Conservation (phyloP, 2,329 filamentous ascomycete species). For the Aspergillus piperis region DNA sequence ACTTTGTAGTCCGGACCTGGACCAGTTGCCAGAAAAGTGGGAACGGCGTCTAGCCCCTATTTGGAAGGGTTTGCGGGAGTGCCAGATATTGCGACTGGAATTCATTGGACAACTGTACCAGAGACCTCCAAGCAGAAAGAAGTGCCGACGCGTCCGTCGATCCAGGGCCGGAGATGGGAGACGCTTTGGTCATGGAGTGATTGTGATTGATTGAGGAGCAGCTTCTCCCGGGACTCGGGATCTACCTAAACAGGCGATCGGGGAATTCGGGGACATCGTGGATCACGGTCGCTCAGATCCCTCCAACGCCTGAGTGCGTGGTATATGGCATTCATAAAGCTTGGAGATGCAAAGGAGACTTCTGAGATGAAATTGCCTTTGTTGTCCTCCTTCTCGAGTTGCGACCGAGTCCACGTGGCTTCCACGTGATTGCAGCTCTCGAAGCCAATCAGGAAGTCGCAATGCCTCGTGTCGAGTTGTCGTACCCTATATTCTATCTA, state of each 20-base stretch:
- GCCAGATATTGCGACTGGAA: background rate
- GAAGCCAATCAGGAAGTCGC: background rate
- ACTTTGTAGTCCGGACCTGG: too few species aligned
- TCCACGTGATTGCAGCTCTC: background rate
- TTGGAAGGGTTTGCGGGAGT: background rate
- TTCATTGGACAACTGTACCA: background rate
- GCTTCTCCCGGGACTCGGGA: background rate
- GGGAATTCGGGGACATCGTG: background rate
- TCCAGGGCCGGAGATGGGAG: background rate
- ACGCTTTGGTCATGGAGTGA: background rate
- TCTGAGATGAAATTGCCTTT: background rate
- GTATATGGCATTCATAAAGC: background rate
- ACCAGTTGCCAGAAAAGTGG: background rate
- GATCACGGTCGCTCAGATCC: background rate
- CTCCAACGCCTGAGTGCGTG: background rate
- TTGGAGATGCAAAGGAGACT: background rate
- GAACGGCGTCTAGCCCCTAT: background rate
- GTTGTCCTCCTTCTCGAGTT: background rate
- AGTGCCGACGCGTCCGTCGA: constrained; percentile 1
- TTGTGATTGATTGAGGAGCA: background rate
- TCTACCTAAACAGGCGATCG: constrained; percentile 1
- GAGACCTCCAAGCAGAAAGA: background rate
- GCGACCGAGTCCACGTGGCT: background rate
- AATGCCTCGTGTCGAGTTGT: too few species aligned
- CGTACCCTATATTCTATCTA: background rate